Evolutionary conservation across 2,329 filamentous ascomycete species (phyloP).

Genomic region (Colletotrichum agaves): DNA sequence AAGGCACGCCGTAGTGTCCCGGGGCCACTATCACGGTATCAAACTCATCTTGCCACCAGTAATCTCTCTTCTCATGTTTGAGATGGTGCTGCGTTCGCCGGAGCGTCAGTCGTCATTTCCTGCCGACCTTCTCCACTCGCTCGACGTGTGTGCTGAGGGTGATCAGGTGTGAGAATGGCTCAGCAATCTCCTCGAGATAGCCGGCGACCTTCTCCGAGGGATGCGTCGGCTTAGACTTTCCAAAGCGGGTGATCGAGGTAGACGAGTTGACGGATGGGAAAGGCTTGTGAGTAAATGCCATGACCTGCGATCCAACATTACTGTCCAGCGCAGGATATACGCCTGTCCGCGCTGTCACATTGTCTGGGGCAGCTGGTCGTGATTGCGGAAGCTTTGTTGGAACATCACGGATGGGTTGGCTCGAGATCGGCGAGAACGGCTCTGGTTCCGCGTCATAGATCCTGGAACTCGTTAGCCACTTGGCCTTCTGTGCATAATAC

Average conservation of each 20-base stretch:
- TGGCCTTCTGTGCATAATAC: constrained; percentile 29
- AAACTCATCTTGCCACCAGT: constrained; percentile 53
- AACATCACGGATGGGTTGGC: constrained; percentile 53
- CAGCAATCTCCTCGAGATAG: constrained; percentile 63
- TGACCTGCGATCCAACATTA: constrained; percentile 64
- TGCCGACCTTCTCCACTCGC: constrained; percentile 54
- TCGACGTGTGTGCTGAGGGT: constrained; percentile 67
- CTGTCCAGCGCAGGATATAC: constrained; percentile 63
- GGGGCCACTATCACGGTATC: constrained; percentile 55
- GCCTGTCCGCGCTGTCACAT: constrained; percentile 43
- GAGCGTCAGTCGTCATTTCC: constrained; percentile 61
- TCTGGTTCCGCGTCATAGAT: constrained; percentile 60
- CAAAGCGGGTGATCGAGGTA: constrained; percentile 49
- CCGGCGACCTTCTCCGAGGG: constrained; percentile 52
- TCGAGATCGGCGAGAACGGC: constrained; percentile 49
- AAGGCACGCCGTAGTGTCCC: constrained; percentile 53
- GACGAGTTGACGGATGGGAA: constrained; percentile 53
- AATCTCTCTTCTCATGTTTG: constrained; percentile 48
- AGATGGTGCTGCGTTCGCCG: constrained; percentile 55
- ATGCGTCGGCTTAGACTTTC: constrained; percentile 61
- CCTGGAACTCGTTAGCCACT: constrained; percentile 55
- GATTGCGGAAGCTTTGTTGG: constrained; percentile 53
- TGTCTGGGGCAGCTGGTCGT: constrained; percentile 49
- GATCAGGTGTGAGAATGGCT: constrained; percentile 59
- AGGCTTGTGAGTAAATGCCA: constrained; percentile 66